Conservation (phyloP, 2,329 filamentous ascomycete species). For the Colletotrichum tamarilloi region DNA sequence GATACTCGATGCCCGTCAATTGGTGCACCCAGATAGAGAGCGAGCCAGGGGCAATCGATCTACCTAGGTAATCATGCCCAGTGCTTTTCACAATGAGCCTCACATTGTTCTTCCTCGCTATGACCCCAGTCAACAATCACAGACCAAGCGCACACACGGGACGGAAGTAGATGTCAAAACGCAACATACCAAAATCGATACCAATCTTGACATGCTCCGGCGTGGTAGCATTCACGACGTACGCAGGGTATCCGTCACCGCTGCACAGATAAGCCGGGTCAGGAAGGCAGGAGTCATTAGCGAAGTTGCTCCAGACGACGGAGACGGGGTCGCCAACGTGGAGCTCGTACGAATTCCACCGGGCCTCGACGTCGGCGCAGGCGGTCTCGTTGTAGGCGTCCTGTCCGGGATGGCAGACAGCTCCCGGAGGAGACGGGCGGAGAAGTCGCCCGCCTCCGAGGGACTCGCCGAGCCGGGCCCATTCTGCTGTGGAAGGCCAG, state of each 20-base stretch:
- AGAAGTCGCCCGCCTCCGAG: constrained; percentile 53
- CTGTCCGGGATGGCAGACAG: constrained; percentile 54
- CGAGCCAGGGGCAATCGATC: constrained; percentile 59
- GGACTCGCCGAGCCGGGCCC: constrained; percentile 58
- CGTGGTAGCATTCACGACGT: constrained; percentile 49
- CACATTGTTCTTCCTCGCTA: constrained; percentile 51
- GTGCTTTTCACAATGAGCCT: constrained; percentile 54
- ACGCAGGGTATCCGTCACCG: constrained; percentile 47
- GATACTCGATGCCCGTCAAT: constrained; percentile 10
- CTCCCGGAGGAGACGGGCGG: constrained; percentile 54
- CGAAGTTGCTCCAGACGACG: constrained; percentile 53
- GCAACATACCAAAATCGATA: constrained; percentile 55
- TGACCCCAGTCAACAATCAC: constrained; percentile 38
- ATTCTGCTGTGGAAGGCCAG: constrained; percentile 60
- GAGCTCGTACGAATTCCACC: constrained; percentile 41
- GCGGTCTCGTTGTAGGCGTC: constrained; percentile 43
- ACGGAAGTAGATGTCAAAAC: neutral
- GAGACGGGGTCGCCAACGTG: constrained; percentile 49
- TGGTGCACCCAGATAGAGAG: constrained; percentile 66
- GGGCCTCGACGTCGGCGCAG: constrained; percentile 42
- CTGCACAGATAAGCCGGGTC: constrained; percentile 48
- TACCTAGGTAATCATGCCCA: constrained; percentile 57
- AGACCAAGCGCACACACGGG: neutral
- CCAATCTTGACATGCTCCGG: constrained; percentile 46
- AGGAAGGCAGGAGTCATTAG: constrained; percentile 63